Conservation (phyloP, 805 yeast species). For the Pichia scutulata region DNA sequence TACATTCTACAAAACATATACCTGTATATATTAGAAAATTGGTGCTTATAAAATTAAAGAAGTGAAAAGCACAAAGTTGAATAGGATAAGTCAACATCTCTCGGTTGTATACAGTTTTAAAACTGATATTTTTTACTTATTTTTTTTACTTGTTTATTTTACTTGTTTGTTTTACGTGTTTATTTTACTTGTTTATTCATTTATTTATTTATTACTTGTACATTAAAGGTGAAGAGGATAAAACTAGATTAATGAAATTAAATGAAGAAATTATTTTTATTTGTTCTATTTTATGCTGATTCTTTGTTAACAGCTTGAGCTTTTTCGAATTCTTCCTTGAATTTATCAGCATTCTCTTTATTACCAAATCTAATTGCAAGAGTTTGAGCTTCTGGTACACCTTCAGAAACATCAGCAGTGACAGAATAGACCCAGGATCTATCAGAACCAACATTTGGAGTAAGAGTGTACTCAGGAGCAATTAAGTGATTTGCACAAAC, state of each 20-base stretch:
- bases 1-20: neutral
- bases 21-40: neutral
- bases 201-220: neutral
- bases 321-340: constrained; percentile 84
- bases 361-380: constrained; percentile 92
- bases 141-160: too few species aligned
- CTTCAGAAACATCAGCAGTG: constrained; percentile 92
- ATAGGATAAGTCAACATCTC: too few species aligned
- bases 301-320: constrained; percentile 66
- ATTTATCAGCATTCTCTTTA: constrained; percentile 90
- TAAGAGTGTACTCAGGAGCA: constrained; percentile 72
- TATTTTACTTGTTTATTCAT: too few species aligned
- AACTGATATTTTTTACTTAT: too few species aligned
- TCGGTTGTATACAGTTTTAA: too few species aligned
- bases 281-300: neutral
- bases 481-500: constrained; percentile 95
- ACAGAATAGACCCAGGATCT: constrained; percentile 98
- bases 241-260: neutral
- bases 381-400: constrained; percentile 91
- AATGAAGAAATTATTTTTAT: neutral
- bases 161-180: neutral
- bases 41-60: neutral
- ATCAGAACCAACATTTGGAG: constrained; percentile 93
- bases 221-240: neutral
- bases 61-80: too few species aligned